A percentile compares a stretch with the other conserved stretches of the same genome.
Evolutionary conservation across 2,329 filamentous ascomycete species (phyloP).

Genomic region (Alternaria metachromatica): DNA sequence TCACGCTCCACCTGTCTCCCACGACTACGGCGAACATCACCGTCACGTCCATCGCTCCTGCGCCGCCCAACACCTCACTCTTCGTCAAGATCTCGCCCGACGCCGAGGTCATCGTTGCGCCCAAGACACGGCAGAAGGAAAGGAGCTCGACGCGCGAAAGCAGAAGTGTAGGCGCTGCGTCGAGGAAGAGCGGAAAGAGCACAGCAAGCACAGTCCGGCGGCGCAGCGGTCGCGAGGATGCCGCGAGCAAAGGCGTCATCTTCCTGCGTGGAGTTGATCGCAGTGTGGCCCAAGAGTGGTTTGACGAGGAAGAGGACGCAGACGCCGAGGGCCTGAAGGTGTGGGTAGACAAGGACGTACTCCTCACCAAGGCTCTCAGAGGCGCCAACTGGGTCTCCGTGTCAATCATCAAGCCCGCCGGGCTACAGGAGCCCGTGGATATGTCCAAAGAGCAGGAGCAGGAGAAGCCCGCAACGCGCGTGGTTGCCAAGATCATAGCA

Average conservation of each 20-base stretch:
- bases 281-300: slow-evolving; percentile 73
- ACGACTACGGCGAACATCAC: slow-evolving; percentile 94
- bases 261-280: slow-evolving; percentile 84
- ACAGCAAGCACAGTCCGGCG: slow-evolving; percentile 72
- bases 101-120: slow-evolving; percentile 95
- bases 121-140: slow-evolving; percentile 81
- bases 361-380: slow-evolving; percentile 73
- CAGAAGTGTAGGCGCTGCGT: slow-evolving; percentile 79
- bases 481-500: slow-evolving; percentile 75
- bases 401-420: slow-evolving; percentile 85
- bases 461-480: slow-evolving; percentile 65
- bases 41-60: slow-evolving; percentile 81
- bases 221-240: slow-evolving; percentile 67
- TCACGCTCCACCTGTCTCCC: slow-evolving; percentile 91
- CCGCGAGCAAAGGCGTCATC: slow-evolving; percentile 67
- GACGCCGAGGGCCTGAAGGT: slow-evolving; percentile 68
- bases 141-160: slow-evolving; percentile 72
- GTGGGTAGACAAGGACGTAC: slow-evolving; percentile 83
- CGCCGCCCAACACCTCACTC: slow-evolving; percentile 68
- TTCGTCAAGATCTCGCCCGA: slow-evolving; percentile 95
- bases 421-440: slow-evolving; percentile 73
- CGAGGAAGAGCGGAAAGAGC: slow-evolving; percentile 79
- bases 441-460: slow-evolving; percentile 72
- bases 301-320: slow-evolving; percentile 67
- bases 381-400: slow-evolving; percentile 80